Evolutionary conservation across 2,329 filamentous ascomycete species (phyloP), one percentile per base, ranked within the genome.

Genomic region (Sporothrix dimorphospora): DNA sequence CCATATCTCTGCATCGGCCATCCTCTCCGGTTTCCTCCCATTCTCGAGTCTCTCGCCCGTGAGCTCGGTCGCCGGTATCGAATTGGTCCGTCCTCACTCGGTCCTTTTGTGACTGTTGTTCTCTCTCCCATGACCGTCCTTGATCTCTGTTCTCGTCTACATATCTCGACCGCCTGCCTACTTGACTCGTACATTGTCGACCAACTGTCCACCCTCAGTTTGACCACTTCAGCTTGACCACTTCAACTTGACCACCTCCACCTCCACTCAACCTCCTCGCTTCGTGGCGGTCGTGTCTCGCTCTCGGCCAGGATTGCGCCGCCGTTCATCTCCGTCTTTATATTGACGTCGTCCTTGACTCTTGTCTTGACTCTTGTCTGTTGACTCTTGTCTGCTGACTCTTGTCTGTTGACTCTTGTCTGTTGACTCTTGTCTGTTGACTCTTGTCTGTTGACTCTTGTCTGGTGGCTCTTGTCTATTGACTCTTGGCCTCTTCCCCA

Each of bases 241-340:
- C 38, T 9, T 7, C 30, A 5, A 19, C 12, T 19, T 38, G 24
- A 16, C 7, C 55, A 8, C 19, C 55, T 40, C 55, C 55, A 40
- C 40, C 2, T 49, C n/a, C 3, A 21, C 47, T 2, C 59, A 5
- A n/a, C 40, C 38, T 14, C 40, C 59, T 65, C 59, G 59, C 59
- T 45, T 65, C 59, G 38, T 65, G 38, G 59, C 38, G 38, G 59
- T 38, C 59, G 59, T 65, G 59, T 65, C 59, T 65, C 59, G 59
- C 59, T 24, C 21, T 11, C 4, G 38, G 27, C 59, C 34, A 65
- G 59, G 59, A 27, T 45, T 42, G n/a, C 12, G 40, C 38, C 38
- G 59, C 38, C 59, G 34, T 45, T 63, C 59, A 65, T 65, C 59
- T 65, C 59, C 59, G 59, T 38, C 38, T 63, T 34, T 45, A 45